phyloP scores from a whole-genome alignment of 345 rosid genomes.

The Trapa incisa region DNA sequence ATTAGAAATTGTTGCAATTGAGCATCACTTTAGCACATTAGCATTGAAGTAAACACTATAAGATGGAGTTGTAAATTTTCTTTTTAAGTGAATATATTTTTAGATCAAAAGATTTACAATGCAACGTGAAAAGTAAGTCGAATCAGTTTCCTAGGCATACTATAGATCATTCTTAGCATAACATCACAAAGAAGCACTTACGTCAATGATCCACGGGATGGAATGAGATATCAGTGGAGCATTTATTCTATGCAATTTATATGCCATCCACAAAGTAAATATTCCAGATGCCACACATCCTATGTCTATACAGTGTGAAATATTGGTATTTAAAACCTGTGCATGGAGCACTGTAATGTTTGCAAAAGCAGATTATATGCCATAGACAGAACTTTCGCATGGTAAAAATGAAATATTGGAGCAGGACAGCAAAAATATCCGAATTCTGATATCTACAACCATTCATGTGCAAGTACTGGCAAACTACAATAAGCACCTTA shows the following conservation, averaged over 20 bases:
- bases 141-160: background rate
- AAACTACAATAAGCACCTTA: background rate
- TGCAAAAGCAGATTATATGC: background rate
- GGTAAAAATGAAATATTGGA: background rate
- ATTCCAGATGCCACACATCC: background rate
- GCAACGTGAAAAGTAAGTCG: background rate
- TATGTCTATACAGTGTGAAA: background rate
- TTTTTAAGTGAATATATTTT: background rate
- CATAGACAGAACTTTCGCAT: background rate
- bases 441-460: background rate
- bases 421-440: background rate
- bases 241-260: background rate
- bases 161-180: background rate
- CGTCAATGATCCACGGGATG: background rate
- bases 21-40: background rate
- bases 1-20: background rate
- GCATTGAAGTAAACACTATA: background rate
- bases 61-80: background rate
- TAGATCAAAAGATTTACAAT: background rate
- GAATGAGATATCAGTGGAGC: background rate
- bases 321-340: background rate
- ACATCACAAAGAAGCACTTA: no score
- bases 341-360: background rate
- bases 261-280: background rate
- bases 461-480: background rate